Base-by-base conservation (phyloP, 441 rosid genomes). In the Populus hybrid region DNA sequence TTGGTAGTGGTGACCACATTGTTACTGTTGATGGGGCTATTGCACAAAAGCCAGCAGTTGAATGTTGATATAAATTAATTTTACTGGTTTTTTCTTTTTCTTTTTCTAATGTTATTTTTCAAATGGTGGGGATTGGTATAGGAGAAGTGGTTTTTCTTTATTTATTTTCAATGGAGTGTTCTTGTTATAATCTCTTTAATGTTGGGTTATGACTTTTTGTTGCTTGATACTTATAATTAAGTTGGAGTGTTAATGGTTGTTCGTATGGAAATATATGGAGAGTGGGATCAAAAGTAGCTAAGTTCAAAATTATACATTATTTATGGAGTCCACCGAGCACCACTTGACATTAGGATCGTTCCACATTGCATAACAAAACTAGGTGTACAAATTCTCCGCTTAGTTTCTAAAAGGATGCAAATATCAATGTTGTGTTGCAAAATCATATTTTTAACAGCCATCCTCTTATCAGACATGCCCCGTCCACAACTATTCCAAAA, bases 51-150 rank as follows among this genome's bases (percentile, higher is more conserved):
- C 79, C 89, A 67, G 81, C 78, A n/a, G 82, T 81, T 71, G 92
- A 87, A 76, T 88, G 91, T 89, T 90, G 57, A 46, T 46, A 46
- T 46, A 46, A 46, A 46, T 14, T 46, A 46, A 46, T 46, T 77
- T 82, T 34, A 79, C 59, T 77, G 76, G 69, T 61, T 34, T 76
- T 61, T 75, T 75, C 6, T 40, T 81, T 74, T 12, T 23, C 34
- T 67, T 63, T 67, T 38, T 18, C 76, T 68, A 1, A 16, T 69
- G 32, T 63, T 77, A 71, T 30, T 35, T 78, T 69, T 83, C 35
- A 82, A 80, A 76, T 66, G 79, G 50, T 72, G 86, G 85, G 85
- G 79, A 89, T 90, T 87, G 94, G 92, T 89, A 89, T 88, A 90
- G 88, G 84, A 85, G 86, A 82, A 82, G 85, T 75, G 78, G 72